Evolutionary conservation across 345 rosid species (phyloP).

Genomic region (Hibiscus trionum): DNA sequence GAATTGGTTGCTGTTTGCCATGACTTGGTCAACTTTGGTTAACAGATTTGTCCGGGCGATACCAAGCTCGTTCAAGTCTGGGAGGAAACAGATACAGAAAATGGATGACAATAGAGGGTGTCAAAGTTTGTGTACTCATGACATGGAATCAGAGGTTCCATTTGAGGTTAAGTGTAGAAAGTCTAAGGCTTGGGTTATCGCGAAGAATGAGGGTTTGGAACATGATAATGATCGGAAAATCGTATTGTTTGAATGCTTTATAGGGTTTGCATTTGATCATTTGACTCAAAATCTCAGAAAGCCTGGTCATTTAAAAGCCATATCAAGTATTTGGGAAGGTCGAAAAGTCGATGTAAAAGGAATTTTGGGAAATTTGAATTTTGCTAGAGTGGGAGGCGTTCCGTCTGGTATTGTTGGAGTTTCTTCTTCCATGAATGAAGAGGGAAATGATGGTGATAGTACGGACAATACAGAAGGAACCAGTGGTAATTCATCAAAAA

Average conservation of each 20-base stretch:
- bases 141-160: conserved; percentile 16
- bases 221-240: conserved; percentile 21
- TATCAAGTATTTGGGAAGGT: conserved; percentile 60
- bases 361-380: conserved; percentile 69
- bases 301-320: neutral
- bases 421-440: conserved; percentile 53
- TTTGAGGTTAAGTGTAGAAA: conserved; percentile 19
- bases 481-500: conserved; percentile 51
- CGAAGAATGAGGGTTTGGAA: conserved; percentile 11
- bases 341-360: conserved; percentile 67
- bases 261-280: neutral
- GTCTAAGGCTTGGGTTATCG: conserved; percentile 6
- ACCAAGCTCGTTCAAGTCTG: conserved; percentile 38
- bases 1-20: conserved; percentile 53
- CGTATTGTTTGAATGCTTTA: neutral
- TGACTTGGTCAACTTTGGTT: conserved; percentile 48
- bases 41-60: conserved; percentile 44
- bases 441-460: conserved; percentile 42
- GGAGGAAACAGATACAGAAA: conserved; percentile 37
- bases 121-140: conserved; percentile 14
- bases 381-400: conserved; percentile 86
- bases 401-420: conserved; percentile 69
- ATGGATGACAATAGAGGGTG: conserved; percentile 22
- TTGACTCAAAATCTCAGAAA: neutral
- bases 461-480: conserved; percentile 44